Evolutionary conservation across 75 land plant genomes (phyloP).

Genomic region (Larix kaempferi): DNA sequence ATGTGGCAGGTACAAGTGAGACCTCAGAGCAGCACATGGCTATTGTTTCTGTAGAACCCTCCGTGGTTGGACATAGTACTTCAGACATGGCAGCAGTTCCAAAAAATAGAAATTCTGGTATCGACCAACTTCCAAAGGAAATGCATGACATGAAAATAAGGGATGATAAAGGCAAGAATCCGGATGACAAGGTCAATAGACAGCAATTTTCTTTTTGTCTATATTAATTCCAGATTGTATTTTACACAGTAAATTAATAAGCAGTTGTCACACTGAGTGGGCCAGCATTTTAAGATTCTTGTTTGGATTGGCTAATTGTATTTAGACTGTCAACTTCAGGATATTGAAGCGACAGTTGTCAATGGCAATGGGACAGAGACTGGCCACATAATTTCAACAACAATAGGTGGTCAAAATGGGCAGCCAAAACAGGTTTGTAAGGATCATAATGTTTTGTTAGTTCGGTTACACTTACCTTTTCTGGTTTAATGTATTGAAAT

Average conservation of each 20-base stretch:
- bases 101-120: constrained; percentile 14
- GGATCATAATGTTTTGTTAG: neutral
- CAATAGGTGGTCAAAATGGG: constrained; percentile 87
- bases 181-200: constrained; percentile 10
- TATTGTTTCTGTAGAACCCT: constrained; percentile 8
- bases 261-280: neutral
- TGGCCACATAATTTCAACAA: constrained; percentile 90
- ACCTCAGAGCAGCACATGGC: constrained; percentile 26
- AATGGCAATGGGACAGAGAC: constrained; percentile 60
- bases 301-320: neutral
- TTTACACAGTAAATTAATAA: neutral
- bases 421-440: constrained; percentile 76
- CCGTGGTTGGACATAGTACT: constrained; percentile 1
- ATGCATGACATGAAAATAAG: constrained; percentile 30
- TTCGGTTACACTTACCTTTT: neutral
- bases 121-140: constrained; percentile 26
- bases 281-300: neutral
- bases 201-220: neutral
- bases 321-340: constrained; percentile 9
- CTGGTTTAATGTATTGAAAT: neutral
- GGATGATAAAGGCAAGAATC: constrained; percentile 15
- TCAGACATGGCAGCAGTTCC: constrained; percentile 4
- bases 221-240: neutral
- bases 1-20: constrained; percentile 10
- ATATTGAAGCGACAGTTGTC: constrained; percentile 11